A percentile compares a stretch with the other conserved stretches of the same genome.
These are phyloP conservation scores for Fusarium nodosum DNA, from an alignment of 2,329 filamentous ascomycete species.

Conservation along the genomic window DNA sequence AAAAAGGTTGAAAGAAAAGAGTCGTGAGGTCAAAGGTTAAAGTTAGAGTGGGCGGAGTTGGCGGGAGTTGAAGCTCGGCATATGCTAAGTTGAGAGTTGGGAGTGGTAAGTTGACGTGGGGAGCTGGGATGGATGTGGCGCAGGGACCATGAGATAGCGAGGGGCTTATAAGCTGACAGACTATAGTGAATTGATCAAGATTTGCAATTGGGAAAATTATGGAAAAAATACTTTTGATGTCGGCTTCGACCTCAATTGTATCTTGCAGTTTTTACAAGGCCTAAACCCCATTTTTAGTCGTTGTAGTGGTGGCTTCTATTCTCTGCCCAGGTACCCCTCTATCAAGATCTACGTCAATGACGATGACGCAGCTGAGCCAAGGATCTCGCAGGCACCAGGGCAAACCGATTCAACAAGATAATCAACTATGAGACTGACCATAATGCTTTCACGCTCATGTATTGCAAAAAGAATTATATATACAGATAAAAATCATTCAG, in stretches of 20 bases:
- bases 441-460: background rate
- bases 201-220: accelerated
- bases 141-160: constrained; percentile 40
- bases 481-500: constrained; percentile 50
- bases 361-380: constrained; percentile 39
- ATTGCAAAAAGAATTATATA: constrained; percentile 21
- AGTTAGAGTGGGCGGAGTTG: constrained; percentile 35
- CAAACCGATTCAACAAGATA: background rate
- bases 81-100: constrained; percentile 24
- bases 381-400: constrained; percentile 26
- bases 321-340: constrained; percentile 20
- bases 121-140: constrained; percentile 39
- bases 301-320: background rate
- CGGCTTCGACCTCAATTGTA: accelerated
- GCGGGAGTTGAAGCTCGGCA: constrained; percentile 41
- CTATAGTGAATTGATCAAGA: background rate
- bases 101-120: constrained; percentile 32
- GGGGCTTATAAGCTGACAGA: constrained; percentile 11
- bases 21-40: constrained; percentile 5
- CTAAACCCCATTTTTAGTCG: too few relatives aligned
- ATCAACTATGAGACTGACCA: background rate
- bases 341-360: constrained; percentile 32
- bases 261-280: too few relatives aligned
- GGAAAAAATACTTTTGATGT: accelerated
- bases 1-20: background rate